Evolutionary conservation across 345 rosid species (phyloP), one percentile per base, ranked within the genome.

Genomic region (Gossypium australe): DNA sequence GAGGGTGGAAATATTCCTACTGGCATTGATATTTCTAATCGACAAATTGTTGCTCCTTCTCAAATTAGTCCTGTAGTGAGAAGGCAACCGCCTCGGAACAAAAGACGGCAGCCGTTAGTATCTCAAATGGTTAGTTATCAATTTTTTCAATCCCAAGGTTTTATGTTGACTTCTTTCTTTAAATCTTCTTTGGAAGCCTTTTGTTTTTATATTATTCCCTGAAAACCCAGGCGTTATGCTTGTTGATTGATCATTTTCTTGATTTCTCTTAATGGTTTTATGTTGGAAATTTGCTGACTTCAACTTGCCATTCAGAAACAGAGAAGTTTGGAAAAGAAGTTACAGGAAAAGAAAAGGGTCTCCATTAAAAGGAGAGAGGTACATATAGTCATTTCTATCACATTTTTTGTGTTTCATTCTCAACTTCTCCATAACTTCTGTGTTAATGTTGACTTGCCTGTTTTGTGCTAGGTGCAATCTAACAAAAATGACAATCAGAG

Each of bases 291-390:
- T 70, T 80, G 57, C 78, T 79, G 73, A 85, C 34, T 11, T 22
- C 25, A 53, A 68, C 52, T 71, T 79, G 61, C 62, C 25, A 70
- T 79, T 67, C 85, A 84, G 89, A 86, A 86, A 75, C 86, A 91
- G 86, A 88, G 83, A 81, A 84, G 77, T 66, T 56, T 89, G 80
- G 85, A 81, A 82, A 87, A 88, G 60, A 84, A 82, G 68, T 62
- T 73, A 70, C 80, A 69, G 58, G 83, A 82, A 22, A 91, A 83
- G 88, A 87, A 79, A 82, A 95, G 84, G 83, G 72, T 81, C 70
- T 66, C 83, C 44, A 4, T 80, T 75, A 87, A 79, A 80, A 78
- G 78, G 73, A 85, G 75, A 84, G 87, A 86, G 97, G 98, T 90
- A 82, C 51, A 16, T 34, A 60, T 70, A 51, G 44, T 51, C 66